Base-by-base conservation (phyloP, 352 stramenopile species). In the Phytophthora idaei region DNA sequence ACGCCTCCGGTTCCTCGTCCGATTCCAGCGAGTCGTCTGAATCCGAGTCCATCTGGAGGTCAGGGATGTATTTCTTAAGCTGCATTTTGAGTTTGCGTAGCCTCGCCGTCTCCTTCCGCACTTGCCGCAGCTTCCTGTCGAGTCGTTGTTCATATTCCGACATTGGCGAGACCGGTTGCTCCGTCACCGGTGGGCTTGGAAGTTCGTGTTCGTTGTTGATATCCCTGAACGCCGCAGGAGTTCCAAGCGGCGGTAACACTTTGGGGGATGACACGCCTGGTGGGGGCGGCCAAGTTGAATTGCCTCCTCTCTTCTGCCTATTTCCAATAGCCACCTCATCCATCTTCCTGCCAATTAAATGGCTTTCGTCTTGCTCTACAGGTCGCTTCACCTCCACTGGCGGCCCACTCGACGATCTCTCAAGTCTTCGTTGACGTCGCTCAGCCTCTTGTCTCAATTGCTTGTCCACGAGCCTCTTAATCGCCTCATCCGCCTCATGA, bases 401-500 rank as follows among this genome's bases (percentile, higher is more conserved):
- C 5, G 57, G 71, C 37, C 67, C 58, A 53, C 62, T 75, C 4
- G 64, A 56, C 17, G 61, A 47, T 2, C 67, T 44, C 7, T 63
- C 42, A 0, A 76, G 58, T 44, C 65, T 46, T 31, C 52, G 62
- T 34, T 71, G 59, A 1, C 67, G 58, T 1, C 76, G 67, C 44
- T 82, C 75, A 0, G 64, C 70, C 47, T 82, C 69, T 52, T 77
- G 67, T 29, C 64, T 57, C 4, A 78, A 21, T 17, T 77, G 77
- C 11, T 76, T 80, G 8, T 80, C 62, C 34, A 92, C 60, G 12
- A 92, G 62, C 4, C 83, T 71, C 55, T 88, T 73, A 34, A 92
- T 89, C 11, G 83, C 83, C 27, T 83, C 72, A 44, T 92, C 83
- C 3, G 83, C 83, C 29, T 86, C 80, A 34, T 85, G 73, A 45